Evolutionary conservation across 2,329 filamentous ascomycete genomes (phyloP).

Genomic region (Ophiocordyceps robertsii): DNA sequence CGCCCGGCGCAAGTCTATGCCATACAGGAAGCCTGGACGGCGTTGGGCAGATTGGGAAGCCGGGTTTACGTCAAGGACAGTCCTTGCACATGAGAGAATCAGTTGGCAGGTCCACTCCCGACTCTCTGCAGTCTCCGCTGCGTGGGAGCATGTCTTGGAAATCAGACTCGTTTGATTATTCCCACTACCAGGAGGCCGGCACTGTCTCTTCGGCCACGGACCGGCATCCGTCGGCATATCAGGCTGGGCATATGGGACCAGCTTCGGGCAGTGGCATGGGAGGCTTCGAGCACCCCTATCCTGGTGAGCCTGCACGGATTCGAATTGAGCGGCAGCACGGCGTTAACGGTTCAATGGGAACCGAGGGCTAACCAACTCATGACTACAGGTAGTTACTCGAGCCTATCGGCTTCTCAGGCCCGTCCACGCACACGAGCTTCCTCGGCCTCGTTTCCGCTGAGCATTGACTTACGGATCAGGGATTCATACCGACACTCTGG

Average conservation of each 20-base stretch:
- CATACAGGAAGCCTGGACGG: not conserved
- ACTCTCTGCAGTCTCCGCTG: slow-evolving; percentile 44
- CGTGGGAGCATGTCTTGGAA: slow-evolving; percentile 51
- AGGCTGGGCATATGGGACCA: slow-evolving; percentile 28
- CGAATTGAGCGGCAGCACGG: not conserved
- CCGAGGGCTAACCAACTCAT: not conserved
- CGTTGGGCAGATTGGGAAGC: slow-evolving; percentile 25
- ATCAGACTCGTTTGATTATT: slow-evolving; percentile 44
- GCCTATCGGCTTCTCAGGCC: slow-evolving; percentile 25
- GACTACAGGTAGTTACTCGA: slow-evolving; percentile 19
- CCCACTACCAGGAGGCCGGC: slow-evolving; percentile 31
- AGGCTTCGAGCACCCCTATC: slow-evolving; percentile 38
- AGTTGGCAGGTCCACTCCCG: slow-evolving; percentile 41
- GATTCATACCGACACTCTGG: slow-evolving; percentile 22
- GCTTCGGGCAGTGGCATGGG: slow-evolving; percentile 21
- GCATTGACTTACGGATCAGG: slow-evolving; percentile 23
- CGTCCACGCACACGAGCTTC: slow-evolving; percentile 36
- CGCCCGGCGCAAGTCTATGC: slow-evolving; percentile 30
- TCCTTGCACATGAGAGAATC: slow-evolving; percentile 46
- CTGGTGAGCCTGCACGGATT: slow-evolving; percentile 24
- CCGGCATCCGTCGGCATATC: slow-evolving; percentile 36
- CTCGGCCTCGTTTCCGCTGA: slow-evolving; percentile 30
- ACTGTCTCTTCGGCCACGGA: slow-evolving; percentile 31
- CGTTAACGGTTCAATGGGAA: not conserved
- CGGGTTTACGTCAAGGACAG: slow-evolving; percentile 37